A percentile compares a stretch with the other conserved stretches of the same genome.
Conservation (phyloP, 257 asterid genomes). For the Paraleonurus japonicus region DNA sequence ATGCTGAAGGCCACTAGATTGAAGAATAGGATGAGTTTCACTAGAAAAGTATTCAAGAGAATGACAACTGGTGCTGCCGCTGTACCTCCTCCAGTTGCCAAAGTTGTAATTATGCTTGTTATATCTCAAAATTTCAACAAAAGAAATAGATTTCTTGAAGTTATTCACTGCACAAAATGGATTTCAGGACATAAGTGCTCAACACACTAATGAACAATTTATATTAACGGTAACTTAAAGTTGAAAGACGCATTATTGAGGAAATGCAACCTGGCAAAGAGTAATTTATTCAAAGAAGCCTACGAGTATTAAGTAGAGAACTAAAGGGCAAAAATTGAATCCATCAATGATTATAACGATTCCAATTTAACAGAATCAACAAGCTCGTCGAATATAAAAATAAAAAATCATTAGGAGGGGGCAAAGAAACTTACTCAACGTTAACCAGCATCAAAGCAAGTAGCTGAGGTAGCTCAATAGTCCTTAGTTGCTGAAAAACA, state of each 20-base stretch:
- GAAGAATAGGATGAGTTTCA: conserved; percentile 42
- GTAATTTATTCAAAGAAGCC: neutral
- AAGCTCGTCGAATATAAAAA: neutral
- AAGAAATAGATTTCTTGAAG: conserved; percentile 32
- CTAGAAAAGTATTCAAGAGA: conserved; percentile 16
- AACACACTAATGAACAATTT: neutral
- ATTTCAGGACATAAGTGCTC: neutral
- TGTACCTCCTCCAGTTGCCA: conserved; percentile 32
- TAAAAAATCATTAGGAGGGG: neutral
- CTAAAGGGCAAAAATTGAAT: neutral
- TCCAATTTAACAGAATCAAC: neutral
- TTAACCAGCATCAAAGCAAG: conserved; percentile 24
- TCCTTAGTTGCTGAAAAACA: conserved; percentile 20
- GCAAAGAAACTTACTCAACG: conserved; percentile 30
- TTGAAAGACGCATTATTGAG: neutral
- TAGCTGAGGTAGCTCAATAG: too few relatives aligned
- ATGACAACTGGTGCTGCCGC: conserved; percentile 12
- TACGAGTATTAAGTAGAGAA: neutral
- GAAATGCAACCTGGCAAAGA: neutral
- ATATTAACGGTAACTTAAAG: neutral
- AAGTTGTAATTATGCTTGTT: conserved; percentile 24
- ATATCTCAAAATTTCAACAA: conserved; percentile 26
- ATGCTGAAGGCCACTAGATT: conserved; percentile 45
- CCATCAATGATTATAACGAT: neutral
- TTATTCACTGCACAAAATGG: conserved; percentile 44